Base-by-base conservation (phyloP, 768 basidiomycete genomes). In the Psilocybe cubensis region DNA sequence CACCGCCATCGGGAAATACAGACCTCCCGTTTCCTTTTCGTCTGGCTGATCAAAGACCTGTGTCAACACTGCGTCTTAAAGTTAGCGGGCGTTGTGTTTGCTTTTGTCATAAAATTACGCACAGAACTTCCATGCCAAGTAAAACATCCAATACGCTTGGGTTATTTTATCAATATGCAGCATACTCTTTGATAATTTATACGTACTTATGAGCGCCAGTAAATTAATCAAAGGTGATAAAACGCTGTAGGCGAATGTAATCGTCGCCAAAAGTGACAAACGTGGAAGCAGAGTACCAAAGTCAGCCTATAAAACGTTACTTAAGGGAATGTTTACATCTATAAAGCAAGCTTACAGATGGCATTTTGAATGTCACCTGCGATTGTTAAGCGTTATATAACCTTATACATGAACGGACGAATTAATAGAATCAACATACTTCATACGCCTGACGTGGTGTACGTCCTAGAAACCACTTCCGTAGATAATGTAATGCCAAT, bases 211-310 rank as follows among this genome's bases (percentile, higher is more conserved):
- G 6, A 82, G 67, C 1, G 85, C 86, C 27, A 91, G 76, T 1
- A 86, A 76, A 66, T 86, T 88, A 67, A 89, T 85, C 43, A 91
- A 70, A 4, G 88, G 87, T 2, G 83, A 82, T 50, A 89, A 77
- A 25, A 88, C 78, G 57, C 80, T 83, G 70, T 89, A 89, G 0
- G 81, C 79, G 55, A 84, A 76, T 3, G 70, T 76, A 35, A 83
- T 82, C 0, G 81, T 80, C 2, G 82, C 82, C 23, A 85, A 70
- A 7, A 84, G 72, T 3, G 82, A 83, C 40, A 84, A 66, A 14
- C 79, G 72, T 12, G 83, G 83, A 17, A 85, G 60, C 20, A 81
- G 66, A 3, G 75, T 66, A 3, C 82, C 81, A 54, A 84, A 82
- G 63, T 84, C 78, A 9, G 76, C 78, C 81, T 83, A 52, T 1